Percentiles rank a stretch among this genome's conserved stretches.
Conservation (phyloP, 2,329 filamentous ascomycete species). For the Ophidiomyces ophidiicola region DNA sequence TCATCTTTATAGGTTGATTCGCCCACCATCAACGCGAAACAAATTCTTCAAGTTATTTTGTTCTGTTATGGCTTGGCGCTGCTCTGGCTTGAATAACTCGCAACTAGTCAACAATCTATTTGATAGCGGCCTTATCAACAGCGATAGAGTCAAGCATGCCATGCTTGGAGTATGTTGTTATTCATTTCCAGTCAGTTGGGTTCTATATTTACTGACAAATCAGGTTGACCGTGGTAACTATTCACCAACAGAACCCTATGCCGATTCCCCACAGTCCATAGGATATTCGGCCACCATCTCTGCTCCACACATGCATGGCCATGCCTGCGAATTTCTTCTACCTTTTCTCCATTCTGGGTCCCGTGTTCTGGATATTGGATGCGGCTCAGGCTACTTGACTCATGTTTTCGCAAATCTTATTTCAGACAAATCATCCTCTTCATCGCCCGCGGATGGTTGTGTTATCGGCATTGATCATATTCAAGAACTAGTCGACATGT, state of each 20-base stretch:
- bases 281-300: constrained; percentile 58
- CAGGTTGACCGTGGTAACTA: constrained; percentile 85
- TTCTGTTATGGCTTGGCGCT: constrained; percentile 74
- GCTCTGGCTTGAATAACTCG: constrained; percentile 60
- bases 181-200: not conserved
- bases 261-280: constrained; percentile 57
- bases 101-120: constrained; percentile 69
- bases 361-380: constrained; percentile 60
- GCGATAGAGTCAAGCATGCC: constrained; percentile 59
- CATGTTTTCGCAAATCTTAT: constrained; percentile 75
- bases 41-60: constrained; percentile 1
- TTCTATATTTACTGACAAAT: constrained; percentile 1
- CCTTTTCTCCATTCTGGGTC: constrained; percentile 42
- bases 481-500: constrained; percentile 47
- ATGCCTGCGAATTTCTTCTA: constrained; percentile 51
- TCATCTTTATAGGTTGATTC: too few species aligned
- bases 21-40: not conserved
- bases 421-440: constrained; percentile 18
- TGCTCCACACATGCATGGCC: constrained; percentile 61
- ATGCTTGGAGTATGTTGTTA: constrained; percentile 53
- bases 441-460: constrained; percentile 28
- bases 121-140: constrained; percentile 59
- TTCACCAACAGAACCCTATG: constrained; percentile 58
- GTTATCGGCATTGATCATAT: constrained; percentile 71
- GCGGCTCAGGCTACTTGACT: constrained; percentile 71